phyloP scores from a whole-genome alignment of 345 rosid species.

The Heritiera littoralis region DNA sequence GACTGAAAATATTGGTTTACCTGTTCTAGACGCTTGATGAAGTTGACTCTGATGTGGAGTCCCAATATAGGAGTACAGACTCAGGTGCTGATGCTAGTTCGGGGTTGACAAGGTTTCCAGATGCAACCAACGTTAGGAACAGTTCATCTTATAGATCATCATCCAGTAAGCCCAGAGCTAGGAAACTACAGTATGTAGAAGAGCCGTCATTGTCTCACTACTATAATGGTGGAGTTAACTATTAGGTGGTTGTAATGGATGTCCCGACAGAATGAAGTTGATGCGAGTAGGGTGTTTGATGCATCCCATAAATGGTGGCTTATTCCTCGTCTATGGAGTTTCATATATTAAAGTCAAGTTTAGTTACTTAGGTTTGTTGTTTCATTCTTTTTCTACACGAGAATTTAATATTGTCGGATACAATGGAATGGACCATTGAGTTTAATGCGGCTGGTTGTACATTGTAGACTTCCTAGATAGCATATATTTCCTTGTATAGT shows the following conservation, averaged over 20 bases:
- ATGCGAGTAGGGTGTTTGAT: not conserved
- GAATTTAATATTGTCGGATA: not conserved
- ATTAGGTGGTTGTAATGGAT: not conserved
- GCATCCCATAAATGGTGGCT: not conserved
- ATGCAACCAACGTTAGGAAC: not conserved
- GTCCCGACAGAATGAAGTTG: not conserved
- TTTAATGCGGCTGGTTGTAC: not conserved
- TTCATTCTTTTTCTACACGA: not conserved
- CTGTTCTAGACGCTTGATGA: slow-evolving; percentile 31
- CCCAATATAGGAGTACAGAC: slow-evolving; percentile 14
- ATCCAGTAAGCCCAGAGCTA: slow-evolving; percentile 10
- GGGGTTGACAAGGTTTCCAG: slow-evolving; percentile 19
- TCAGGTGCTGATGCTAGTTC: not conserved
- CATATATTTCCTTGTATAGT: not conserved
- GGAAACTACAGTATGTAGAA: slow-evolving; percentile 15
- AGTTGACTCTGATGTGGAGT: slow-evolving; percentile 33
- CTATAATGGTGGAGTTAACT: slow-evolving; percentile 1
- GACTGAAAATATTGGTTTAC: not conserved
- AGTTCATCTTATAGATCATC: not conserved
- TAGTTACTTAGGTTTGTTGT: not conserved
- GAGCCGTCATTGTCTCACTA: slow-evolving; percentile 7
- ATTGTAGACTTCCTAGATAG: not conserved
- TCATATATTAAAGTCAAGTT: not conserved
- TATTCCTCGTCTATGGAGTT: not conserved
- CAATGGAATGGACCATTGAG: not conserved